A percentile compares a stretch with the other conserved stretches of the same genome.
phyloP scores from a whole-genome alignment of 1,284 basidiomycete species.

The Pyrrhoderma noxium region DNA sequence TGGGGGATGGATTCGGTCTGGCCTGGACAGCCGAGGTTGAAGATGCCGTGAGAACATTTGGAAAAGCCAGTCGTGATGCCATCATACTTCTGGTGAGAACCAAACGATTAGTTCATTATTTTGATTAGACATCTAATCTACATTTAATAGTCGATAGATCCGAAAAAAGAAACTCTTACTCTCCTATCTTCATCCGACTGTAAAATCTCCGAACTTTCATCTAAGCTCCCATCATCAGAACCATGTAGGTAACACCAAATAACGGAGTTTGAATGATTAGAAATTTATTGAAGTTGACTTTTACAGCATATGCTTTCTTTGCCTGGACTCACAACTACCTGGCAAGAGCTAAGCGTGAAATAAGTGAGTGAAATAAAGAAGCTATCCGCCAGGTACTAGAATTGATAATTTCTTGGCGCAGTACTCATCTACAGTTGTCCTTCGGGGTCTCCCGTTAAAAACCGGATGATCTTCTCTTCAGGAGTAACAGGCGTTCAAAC shows the following conservation, averaged over 20 bases:
- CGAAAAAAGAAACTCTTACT: slow-evolving; percentile 47
- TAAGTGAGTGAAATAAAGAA: slow-evolving; percentile 40
- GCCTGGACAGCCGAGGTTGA: slow-evolving; percentile 58
- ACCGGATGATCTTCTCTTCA: slow-evolving; percentile 82
- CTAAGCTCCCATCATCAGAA: slow-evolving; percentile 46
- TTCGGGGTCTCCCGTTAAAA: slow-evolving; percentile 66
- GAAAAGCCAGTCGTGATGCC: slow-evolving; percentile 39
- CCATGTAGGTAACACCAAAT: slow-evolving; percentile 35
- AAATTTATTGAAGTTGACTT: slow-evolving; percentile 13
- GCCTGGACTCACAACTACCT: slow-evolving; percentile 51
- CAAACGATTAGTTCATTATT: background rate
- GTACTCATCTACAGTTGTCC: slow-evolving; percentile 90
- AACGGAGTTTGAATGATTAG: too few species aligned
- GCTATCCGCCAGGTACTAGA: slow-evolving; percentile 4
- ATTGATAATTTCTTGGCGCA: slow-evolving; percentile 25
- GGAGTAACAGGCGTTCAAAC: slow-evolving; percentile 31
- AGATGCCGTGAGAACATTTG: slow-evolving; percentile 54
- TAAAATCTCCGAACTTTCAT: slow-evolving; percentile 37
- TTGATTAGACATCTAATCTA: slow-evolving; percentile 4
- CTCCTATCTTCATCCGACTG: slow-evolving; percentile 36
- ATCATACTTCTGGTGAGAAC: slow-evolving; percentile 59
- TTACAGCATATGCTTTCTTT: slow-evolving; percentile 64
- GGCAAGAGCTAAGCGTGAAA: slow-evolving; percentile 32
- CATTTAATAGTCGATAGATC: slow-evolving; percentile 50
- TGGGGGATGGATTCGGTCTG: slow-evolving; percentile 53